Base-by-base conservation (phyloP, 108 stramenopile species). In the Nitzschia inconspicua region DNA sequence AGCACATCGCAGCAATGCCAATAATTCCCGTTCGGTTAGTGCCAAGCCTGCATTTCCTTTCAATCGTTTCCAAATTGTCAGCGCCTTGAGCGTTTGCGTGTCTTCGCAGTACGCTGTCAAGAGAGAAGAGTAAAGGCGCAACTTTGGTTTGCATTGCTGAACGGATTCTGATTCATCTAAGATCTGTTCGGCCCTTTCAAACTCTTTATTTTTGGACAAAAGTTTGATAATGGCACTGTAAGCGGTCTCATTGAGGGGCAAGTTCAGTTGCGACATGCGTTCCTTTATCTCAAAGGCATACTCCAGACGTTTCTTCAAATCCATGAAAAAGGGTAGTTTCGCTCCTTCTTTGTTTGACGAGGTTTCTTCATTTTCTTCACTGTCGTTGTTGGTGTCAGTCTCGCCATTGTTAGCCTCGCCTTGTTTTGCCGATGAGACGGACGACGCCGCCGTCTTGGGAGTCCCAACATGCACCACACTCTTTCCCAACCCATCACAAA, bases 181-280 rank as follows among this genome's bases (percentile, higher is more conserved):
- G 11, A 83, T 66, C 32, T 66, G 44, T 52, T 74, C 67, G 3
- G 92, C 92, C 18, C 55, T 54, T 0, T 50, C 51, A 25, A 68
- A 68, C 32, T 89, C 75, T 19, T 75, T 57, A 16, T 48, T 68
- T 59, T 75, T 75, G 4, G 75, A 75, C 26, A 83, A 43, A 0
- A 93, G 57, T 37, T 89, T 89, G 24, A 93, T 71, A 42, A 93
- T 60, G 14, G 92, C 88, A 18, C 86, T 81, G 43, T 78, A 93
- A 34, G 88, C 86, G 14, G 80, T 81, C 67, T 93, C 92, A 22
- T 70, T 90, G 60, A 87, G 65, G 8, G 86, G 86, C 1, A 88
- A 62, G 23, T 77, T 62, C 8, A 82, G 47, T 40, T 60, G 27
- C 0, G 25, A 36, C 65, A 93, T 85, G 22, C 85, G 70, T 16